Evolutionary conservation across 2,329 filamentous ascomycete species (phyloP).

Genomic region (Aspergillus bombycis): DNA sequence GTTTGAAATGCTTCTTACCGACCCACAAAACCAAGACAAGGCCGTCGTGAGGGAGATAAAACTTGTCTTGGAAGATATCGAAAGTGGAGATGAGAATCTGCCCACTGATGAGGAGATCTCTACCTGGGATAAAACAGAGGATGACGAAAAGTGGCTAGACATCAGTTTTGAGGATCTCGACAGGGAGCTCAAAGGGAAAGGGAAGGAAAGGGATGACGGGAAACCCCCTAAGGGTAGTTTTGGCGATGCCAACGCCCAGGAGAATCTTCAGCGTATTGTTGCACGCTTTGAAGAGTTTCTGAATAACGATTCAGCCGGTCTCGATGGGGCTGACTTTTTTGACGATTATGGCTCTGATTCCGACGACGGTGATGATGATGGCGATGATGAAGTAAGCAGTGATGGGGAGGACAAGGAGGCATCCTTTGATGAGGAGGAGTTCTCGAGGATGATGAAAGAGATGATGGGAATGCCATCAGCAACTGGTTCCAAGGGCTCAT

Average conservation of each 20-base stretch:
- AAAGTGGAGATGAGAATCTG: conserved; percentile 69
- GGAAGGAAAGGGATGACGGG: conserved; percentile 37
- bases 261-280: conserved; percentile 83
- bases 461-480: conserved; percentile 74
- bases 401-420: conserved; percentile 74
- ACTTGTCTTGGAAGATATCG: conserved; percentile 74
- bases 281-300: conserved; percentile 91
- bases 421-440: conserved; percentile 82
- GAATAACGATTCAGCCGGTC: conserved; percentile 78
- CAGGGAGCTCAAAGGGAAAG: conserved; percentile 68
- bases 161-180: conserved; percentile 92
- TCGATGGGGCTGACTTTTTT: conserved; percentile 73
- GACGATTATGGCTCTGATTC: conserved; percentile 72
- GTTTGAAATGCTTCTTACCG: conserved; percentile 81
- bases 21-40: conserved; percentile 69
- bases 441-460: conserved; percentile 84
- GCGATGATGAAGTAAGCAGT: conserved; percentile 59
- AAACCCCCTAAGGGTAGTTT: conserved; percentile 38
- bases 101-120: conserved; percentile 75
- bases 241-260: conserved; percentile 49
- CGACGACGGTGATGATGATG: conserved; percentile 53
- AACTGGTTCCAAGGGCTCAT: conserved; percentile 26
- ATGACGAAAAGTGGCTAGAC: conserved; percentile 88
- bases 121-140: conserved; percentile 70
- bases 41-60: conserved; percentile 73